Percentiles rank a stretch among this genome's conserved stretches.
These are phyloP conservation scores for Schizonepeta tenuifolia DNA, from an alignment of 257 asterid genomes.

Conservation along the genomic window DNA sequence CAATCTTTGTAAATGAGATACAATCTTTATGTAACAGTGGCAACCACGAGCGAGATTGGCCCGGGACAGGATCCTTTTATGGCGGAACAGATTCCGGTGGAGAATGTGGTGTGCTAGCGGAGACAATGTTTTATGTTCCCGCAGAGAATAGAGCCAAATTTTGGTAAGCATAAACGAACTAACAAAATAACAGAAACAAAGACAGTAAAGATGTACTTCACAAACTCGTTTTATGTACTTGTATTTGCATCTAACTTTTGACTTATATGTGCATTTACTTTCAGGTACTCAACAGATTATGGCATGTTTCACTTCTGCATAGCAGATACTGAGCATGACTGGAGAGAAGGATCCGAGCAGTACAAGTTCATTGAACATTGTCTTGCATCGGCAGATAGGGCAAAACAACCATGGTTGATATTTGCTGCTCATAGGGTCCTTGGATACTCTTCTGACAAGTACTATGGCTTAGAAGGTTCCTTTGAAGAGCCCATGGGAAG, in stretches of 20 bases:
- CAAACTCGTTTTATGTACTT: background rate
- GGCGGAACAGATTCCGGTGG: constrained; percentile 73
- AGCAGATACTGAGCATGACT: constrained; percentile 63
- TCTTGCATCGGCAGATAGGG: constrained; percentile 56
- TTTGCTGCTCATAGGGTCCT: constrained; percentile 59
- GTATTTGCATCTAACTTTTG: background rate
- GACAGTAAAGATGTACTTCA: background rate
- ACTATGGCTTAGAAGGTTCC: constrained; percentile 56
- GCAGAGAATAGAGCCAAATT: constrained; percentile 78
- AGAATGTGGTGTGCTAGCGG: constrained; percentile 78
- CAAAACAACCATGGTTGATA: constrained; percentile 62
- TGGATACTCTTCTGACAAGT: constrained; percentile 59
- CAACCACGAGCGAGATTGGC: constrained; percentile 86
- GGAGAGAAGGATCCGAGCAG: constrained; percentile 68
- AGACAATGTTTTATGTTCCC: constrained; percentile 75
- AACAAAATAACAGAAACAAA: background rate
- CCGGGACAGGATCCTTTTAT: constrained; percentile 67
- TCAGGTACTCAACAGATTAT: constrained; percentile 75
- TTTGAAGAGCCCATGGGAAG: constrained; percentile 73
- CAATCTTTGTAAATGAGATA: too few species aligned
- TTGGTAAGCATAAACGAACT: constrained; percentile 45
- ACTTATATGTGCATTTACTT: constrained; percentile 5
- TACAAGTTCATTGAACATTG: constrained; percentile 56
- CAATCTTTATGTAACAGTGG: constrained; percentile 48
- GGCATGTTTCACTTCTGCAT: constrained; percentile 77